Percentiles rank a stretch among this genome's conserved stretches.
These are phyloP conservation scores for Carex sylvatica DNA, from an alignment of 202 grass and related monocot species.

Conservation along the genomic window DNA sequence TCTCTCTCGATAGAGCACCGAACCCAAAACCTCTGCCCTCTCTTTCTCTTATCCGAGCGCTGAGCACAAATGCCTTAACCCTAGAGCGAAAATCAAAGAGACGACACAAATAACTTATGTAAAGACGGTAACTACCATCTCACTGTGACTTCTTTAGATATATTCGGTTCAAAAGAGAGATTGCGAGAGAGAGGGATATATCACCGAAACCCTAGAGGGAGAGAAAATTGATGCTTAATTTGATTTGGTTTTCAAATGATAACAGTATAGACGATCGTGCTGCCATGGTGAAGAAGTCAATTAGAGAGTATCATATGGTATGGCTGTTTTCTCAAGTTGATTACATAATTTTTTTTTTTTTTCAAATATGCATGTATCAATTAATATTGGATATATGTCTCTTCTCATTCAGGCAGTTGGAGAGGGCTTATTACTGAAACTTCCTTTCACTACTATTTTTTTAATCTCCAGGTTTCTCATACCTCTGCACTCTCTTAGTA, in stretches of 20 bases:
- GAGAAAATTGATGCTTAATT: slow-evolving; percentile 1
- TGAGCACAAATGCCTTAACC: too few species aligned
- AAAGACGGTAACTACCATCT: too few species aligned
- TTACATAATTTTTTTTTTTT: background rate
- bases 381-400: slow-evolving; percentile 5
- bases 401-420: slow-evolving; percentile 53
- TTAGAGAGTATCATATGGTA: slow-evolving; percentile 69
- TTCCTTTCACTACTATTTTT: slow-evolving; percentile 92
- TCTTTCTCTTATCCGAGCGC: too few species aligned
- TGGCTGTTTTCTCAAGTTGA: background rate
- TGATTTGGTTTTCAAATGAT: slow-evolving; percentile 9
- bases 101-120: too few species aligned
- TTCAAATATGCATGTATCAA: background rate
- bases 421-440: slow-evolving; percentile 74
- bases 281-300: slow-evolving; percentile 58
- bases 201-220: too few species aligned
- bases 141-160: too few species aligned
- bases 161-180: too few species aligned
- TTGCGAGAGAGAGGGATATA: too few species aligned
- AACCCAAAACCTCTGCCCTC: too few species aligned
- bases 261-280: slow-evolving; percentile 65
- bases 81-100: too few species aligned
- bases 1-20: too few species aligned
- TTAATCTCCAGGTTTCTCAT: slow-evolving; percentile 79
- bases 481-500: background rate